Conservation (phyloP, 345 rosid genomes). For the Eucalyptus polyanthemos region DNA sequence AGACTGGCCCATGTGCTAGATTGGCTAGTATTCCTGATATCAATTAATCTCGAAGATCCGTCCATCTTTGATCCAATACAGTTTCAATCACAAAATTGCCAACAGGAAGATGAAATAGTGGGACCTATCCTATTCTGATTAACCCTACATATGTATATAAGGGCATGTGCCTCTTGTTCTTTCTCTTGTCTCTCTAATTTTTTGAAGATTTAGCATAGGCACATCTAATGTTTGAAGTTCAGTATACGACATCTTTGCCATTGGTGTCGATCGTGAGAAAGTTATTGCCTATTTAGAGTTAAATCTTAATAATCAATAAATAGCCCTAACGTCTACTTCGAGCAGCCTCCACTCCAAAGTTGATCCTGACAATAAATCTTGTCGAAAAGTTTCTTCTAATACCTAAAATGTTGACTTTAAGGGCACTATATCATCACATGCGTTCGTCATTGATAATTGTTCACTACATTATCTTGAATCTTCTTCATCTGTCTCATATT, state of each 20-base stretch:
- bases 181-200: neutral
- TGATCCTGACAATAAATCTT: neutral
- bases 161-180: neutral
- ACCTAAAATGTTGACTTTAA: neutral
- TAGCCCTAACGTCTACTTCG: neutral
- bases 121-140: neutral
- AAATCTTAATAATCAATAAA: neutral
- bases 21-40: neutral
- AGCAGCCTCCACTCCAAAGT: neutral
- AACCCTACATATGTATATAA: neutral
- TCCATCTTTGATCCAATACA: neutral
- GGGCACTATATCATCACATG: neutral
- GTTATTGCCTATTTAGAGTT: neutral
- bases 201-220: neutral
- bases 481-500: neutral
- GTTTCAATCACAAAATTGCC: neutral
- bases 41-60: neutral
- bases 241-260: fast-evolving
- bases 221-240: neutral
- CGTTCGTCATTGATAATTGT: neutral
- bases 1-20: neutral
- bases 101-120: neutral
- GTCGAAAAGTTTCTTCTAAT: neutral
- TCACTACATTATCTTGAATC: neutral
- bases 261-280: neutral